A percentile compares a stretch with the other conserved stretches of the same genome.
phyloP scores from a whole-genome alignment of 2,329 filamentous ascomycete genomes.

The Alternaria sp. region DNA sequence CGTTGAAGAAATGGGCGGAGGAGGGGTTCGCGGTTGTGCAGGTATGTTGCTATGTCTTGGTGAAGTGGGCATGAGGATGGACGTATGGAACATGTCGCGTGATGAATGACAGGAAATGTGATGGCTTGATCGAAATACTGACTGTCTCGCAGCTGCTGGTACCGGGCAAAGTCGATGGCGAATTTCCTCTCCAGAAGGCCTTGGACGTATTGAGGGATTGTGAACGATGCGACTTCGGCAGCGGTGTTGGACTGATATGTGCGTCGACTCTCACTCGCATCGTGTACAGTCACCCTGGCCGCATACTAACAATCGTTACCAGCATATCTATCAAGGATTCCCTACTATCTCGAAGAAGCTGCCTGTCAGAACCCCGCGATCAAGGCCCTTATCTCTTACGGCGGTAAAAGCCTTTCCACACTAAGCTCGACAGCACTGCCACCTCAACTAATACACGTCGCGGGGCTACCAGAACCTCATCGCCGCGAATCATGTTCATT shows the following conservation, averaged over 20 bases:
- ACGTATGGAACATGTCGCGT: background rate
- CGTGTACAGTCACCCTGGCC: background rate
- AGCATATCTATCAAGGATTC: constrained; percentile 42
- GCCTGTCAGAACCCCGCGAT: constrained; percentile 31
- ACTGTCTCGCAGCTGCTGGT: constrained; percentile 52
- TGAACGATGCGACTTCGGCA: constrained; percentile 31
- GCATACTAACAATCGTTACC: constrained; percentile 1
- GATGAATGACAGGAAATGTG: constrained; percentile 49
- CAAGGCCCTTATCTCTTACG: constrained; percentile 43
- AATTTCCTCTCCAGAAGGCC: constrained; percentile 39
- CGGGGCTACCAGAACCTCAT: constrained; percentile 22
- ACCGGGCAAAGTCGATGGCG: constrained; percentile 38
- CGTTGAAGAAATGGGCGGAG: constrained; percentile 72
- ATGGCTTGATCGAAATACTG: background rate
- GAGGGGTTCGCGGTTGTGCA: constrained; percentile 70
- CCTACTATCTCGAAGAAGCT: constrained; percentile 42
- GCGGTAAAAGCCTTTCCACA: constrained; percentile 34
- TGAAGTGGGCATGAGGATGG: background rate
- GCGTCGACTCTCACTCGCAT: background rate
- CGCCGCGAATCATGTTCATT: constrained; percentile 33
- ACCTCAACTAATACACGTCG: constrained; percentile 39
- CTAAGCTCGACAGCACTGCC: constrained; percentile 26
- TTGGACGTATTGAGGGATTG: constrained; percentile 31
- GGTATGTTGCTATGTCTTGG: constrained; percentile 10
- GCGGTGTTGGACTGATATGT: constrained; percentile 44